Conservation (phyloP, 2,329 filamentous ascomycete genomes). For the Aureobasidium sp. region DNA sequence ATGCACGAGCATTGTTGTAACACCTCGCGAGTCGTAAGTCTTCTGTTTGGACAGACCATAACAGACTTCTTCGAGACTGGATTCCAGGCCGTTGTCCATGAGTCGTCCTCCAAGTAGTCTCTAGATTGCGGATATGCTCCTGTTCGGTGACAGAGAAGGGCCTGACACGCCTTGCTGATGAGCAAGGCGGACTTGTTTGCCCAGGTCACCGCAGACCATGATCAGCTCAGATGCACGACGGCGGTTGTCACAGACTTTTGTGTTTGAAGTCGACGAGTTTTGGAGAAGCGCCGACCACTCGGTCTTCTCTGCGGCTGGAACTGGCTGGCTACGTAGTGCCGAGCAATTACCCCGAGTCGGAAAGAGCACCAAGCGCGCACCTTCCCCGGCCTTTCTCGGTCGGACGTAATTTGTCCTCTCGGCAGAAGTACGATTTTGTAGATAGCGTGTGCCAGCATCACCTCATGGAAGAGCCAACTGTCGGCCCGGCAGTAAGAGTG, state of each 20-base stretch:
- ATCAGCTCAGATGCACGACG: neutral
- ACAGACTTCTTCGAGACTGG: neutral
- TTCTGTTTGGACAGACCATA: neutral
- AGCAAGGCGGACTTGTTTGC: neutral
- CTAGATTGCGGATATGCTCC: neutral
- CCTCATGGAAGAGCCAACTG: neutral
- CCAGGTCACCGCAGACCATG: neutral
- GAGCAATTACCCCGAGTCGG: constrained; percentile 1
- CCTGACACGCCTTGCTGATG: neutral
- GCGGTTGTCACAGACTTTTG: neutral
- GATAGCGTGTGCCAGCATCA: neutral
- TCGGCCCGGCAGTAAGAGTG: constrained; percentile 3
- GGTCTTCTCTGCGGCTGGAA: constrained; percentile 7
- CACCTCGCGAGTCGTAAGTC: neutral
- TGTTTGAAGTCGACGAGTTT: neutral
- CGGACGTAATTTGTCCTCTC: neutral
- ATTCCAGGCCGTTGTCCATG: neutral
- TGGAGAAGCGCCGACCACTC: neutral
- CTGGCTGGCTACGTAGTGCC: neutral
- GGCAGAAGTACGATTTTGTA: neutral
- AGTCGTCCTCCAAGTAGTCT: neutral
- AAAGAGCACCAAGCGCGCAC: neutral
- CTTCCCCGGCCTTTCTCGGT: constrained; percentile 9
- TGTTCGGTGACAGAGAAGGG: neutral
- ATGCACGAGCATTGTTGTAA: neutral